A percentile compares a stretch with the other conserved stretches of the same genome.
Evolutionary conservation across 208 protist species (phyloP).

Genomic region (Leishmania amazonensis): DNA sequence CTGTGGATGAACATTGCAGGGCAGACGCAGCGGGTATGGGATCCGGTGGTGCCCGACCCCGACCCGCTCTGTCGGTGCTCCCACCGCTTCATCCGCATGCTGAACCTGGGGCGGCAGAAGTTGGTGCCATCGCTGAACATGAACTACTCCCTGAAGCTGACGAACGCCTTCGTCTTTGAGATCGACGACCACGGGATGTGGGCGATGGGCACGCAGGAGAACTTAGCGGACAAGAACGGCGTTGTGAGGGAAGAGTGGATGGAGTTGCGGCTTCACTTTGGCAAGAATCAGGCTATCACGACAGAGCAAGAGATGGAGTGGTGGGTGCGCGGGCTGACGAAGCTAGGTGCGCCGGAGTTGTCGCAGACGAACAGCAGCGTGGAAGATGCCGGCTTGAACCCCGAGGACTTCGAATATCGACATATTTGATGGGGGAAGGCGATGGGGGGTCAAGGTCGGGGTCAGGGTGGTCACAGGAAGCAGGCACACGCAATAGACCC

Average conservation of each 20-base stretch:
- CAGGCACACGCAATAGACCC: background rate
- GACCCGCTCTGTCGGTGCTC: slow-evolving; percentile 78
- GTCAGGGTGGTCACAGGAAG: too few relatives aligned
- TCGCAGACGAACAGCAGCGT: slow-evolving; percentile 82
- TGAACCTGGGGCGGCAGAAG: slow-evolving; percentile 85
- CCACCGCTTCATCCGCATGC: slow-evolving; percentile 79
- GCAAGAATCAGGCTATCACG: slow-evolving; percentile 76
- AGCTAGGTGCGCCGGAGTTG: slow-evolving; percentile 83
- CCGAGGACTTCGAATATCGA: slow-evolving; percentile 84
- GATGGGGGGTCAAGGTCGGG: too few relatives aligned
- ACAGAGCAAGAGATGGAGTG: slow-evolving; percentile 92
- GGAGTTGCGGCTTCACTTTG: slow-evolving; percentile 84
- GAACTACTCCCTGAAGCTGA: slow-evolving; percentile 88
- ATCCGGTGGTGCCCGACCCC: slow-evolving; percentile 62
- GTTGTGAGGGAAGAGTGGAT: slow-evolving; percentile 75
- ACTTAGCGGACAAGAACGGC: slow-evolving; percentile 53
- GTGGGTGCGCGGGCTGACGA: slow-evolving; percentile 85
- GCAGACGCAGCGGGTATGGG: slow-evolving; percentile 83
- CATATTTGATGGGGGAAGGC: slow-evolving; percentile 53
- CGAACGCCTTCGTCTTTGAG: slow-evolving; percentile 88
- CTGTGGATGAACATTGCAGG: slow-evolving; percentile 75
- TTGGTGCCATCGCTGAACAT: slow-evolving; percentile 89
- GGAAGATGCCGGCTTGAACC: slow-evolving; percentile 76
- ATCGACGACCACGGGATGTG: slow-evolving; percentile 78
- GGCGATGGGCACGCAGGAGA: slow-evolving; percentile 90